These are phyloP conservation scores for Penicillium sclerotigenum DNA, from an alignment of 2,329 filamentous ascomycete genomes.

Conservation along the genomic window DNA sequence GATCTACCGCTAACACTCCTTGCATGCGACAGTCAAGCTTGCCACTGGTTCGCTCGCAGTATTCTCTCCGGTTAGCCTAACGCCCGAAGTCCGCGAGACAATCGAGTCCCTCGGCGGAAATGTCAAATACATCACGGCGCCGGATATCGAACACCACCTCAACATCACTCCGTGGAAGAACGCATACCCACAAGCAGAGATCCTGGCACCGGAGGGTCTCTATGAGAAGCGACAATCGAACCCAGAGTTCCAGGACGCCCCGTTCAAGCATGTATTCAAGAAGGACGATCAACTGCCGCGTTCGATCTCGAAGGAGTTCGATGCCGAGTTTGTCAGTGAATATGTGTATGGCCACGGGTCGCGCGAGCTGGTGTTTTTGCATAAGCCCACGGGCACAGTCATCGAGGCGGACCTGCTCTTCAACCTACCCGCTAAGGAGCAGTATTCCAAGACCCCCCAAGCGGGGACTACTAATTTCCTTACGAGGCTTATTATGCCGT, in stretches of 20 bases:
- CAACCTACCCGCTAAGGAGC: conserved; percentile 83
- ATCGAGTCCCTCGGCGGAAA: conserved; percentile 62
- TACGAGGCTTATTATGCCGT: conserved; percentile 54
- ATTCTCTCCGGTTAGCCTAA: conserved; percentile 88
- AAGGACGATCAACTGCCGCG: conserved; percentile 50
- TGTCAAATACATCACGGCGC: conserved; percentile 80
- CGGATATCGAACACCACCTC: conserved; percentile 93
- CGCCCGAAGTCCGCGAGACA: conserved; percentile 65
- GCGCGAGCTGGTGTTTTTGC: conserved; percentile 83
- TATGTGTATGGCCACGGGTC: conserved; percentile 78
- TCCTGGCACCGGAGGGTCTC: conserved; percentile 80
- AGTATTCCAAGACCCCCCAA: conserved; percentile 63
- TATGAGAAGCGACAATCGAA: conserved; percentile 72
- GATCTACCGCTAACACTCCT: conserved; percentile 15
- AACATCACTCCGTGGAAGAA: conserved; percentile 81
- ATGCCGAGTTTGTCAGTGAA: conserved; percentile 80
- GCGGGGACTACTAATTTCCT: conserved; percentile 56
- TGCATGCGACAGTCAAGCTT: conserved; percentile 62
- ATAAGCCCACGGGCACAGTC: conserved; percentile 72
- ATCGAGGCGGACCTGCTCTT: conserved; percentile 91
- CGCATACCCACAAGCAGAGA: conserved; percentile 71
- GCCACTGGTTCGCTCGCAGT: conserved; percentile 74
- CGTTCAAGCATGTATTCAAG: conserved; percentile 68
- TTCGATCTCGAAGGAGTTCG: conserved; percentile 72
- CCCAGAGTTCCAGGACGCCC: conserved; percentile 53